Evolutionary conservation across 2,329 filamentous ascomycete genomes (phyloP), one percentile per base, ranked within the genome.

Genomic region (Pezicula carpinea): DNA sequence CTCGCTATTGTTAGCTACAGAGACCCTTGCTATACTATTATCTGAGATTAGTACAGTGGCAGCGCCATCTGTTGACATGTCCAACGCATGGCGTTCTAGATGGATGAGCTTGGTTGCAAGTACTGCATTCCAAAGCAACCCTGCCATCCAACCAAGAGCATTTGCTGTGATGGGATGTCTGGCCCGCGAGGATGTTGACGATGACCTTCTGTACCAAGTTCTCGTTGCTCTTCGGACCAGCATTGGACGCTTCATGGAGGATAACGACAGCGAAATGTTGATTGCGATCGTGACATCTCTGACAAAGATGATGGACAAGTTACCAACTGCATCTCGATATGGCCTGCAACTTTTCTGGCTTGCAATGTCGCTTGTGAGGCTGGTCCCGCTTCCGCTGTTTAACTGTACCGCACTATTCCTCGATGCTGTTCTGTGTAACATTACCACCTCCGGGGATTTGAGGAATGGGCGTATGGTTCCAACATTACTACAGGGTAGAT

Each of bases 91-190:
- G 83, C 76, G 83, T 21, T 82, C 83, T 17, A 75, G 83, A 17
- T 87, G 83, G 83, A 86, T 87, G 83, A 85, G 82, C 56, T 68
- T 87, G 18, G 82, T 87, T 33, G 82, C 83, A 14, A 87, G 83
- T 59, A 87, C 82, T 8, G 83, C 83, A 0, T 87, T 87, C 60
- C 83, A 87, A 59, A 85, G 82, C 59, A 87, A 87, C 58, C 83
- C 82, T 7, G 82, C 83, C 2, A 83, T 87, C 47, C 83, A 87
- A 53, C 82, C 83, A 5, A 71, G 80, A 17, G 83, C 83, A 1
- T 87, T 87, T 56, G 77, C 81, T 2, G 82, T 86, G 34, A 85
- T 87, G 82, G 83, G 83, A 13, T 86, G 82, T 55, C 66, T 87
- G 8, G 82, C 83, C 19, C 73, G 81, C n/a, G 82, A 86, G 58